phyloP scores from a whole-genome alignment of 2,329 filamentous ascomycete species.

The Curvularia lunata region DNA sequence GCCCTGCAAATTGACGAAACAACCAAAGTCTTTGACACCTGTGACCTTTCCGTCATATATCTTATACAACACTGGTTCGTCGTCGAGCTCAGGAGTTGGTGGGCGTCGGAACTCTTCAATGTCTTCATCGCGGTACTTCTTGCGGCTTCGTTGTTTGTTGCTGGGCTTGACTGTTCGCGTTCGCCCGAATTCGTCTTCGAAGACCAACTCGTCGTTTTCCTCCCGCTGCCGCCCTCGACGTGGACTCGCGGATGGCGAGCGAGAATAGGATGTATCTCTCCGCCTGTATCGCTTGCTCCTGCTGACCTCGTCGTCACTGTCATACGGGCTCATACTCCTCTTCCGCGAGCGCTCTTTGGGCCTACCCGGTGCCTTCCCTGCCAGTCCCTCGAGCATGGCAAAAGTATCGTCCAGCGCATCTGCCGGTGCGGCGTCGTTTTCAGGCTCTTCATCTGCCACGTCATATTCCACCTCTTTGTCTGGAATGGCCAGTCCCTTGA shows the following conservation, averaged over 20 bases:
- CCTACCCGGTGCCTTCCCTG: conserved; percentile 53
- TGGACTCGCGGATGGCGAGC: conserved; percentile 60
- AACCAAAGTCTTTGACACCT: conserved; percentile 93
- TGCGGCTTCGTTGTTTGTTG: conserved; percentile 52
- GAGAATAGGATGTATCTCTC: conserved; percentile 59
- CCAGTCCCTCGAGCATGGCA: conserved; percentile 85
- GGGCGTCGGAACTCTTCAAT: conserved; percentile 69
- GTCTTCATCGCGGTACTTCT: conserved; percentile 46
- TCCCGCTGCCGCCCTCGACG: conserved; percentile 50
- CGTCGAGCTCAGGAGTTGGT: conserved; percentile 78
- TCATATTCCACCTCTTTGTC: conserved; percentile 69
- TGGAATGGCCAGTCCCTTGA: conserved; percentile 85
- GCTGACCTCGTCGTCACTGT: conserved; percentile 53
- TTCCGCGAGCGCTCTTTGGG: conserved; percentile 61
- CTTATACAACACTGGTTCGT: conserved; percentile 80
- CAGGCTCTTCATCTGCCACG: conserved; percentile 56
- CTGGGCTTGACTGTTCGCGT: conserved; percentile 49
- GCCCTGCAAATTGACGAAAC: conserved; percentile 89
- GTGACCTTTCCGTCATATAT: conserved; percentile 90
- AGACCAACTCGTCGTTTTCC: conserved; percentile 59
- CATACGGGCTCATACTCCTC: conserved; percentile 65
- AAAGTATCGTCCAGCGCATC: conserved; percentile 92
- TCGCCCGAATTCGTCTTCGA: conserved; percentile 66
- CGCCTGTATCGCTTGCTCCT: conserved; percentile 52
- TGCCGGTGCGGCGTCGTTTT: conserved; percentile 51